Conservation (phyloP, 345 rosid genomes). For the Pistacia integerrima region DNA sequence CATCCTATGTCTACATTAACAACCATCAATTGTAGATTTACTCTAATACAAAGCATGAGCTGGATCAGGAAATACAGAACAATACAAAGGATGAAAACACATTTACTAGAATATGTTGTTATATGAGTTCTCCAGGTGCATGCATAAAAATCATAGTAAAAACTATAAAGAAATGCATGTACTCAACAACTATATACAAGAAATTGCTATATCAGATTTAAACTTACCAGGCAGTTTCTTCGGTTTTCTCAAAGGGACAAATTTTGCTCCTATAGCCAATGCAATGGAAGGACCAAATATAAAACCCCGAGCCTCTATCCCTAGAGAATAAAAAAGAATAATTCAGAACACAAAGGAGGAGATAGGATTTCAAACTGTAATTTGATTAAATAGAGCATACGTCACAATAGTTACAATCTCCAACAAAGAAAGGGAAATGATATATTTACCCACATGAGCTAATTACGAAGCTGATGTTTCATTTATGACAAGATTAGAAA, state of each 20-base stretch:
- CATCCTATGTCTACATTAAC: not conserved
- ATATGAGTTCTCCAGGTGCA: not conserved
- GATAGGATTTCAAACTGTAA: not conserved
- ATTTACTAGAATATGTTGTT: not conserved
- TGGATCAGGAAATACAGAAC: slow-evolving; percentile 1
- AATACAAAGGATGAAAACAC: not conserved
- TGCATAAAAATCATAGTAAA: not conserved
- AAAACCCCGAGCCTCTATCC: slow-evolving; percentile 97
- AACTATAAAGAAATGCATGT: not conserved
- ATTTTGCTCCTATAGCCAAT: slow-evolving; percentile 96
- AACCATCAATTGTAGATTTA: not conserved
- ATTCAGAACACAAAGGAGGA: slow-evolving; percentile 7
- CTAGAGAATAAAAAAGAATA: slow-evolving; percentile 36
- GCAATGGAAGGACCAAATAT: slow-evolving; percentile 96
- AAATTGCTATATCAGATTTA: not conserved
- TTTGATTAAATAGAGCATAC: not conserved
- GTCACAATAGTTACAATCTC: not conserved
- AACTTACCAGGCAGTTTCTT: slow-evolving; percentile 81
- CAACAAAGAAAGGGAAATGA: not conserved
- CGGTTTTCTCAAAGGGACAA: slow-evolving; percentile 92
- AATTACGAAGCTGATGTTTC: not conserved
- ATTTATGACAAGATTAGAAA: not conserved
- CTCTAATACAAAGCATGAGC: not conserved
- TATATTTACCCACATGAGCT: not conserved
- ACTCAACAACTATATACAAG: not conserved